A percentile compares a stretch with the other conserved stretches of the same genome.
Evolutionary conservation across 805 yeast genomes (phyloP).

Genomic region (Wickerhamiella parazyma): DNA sequence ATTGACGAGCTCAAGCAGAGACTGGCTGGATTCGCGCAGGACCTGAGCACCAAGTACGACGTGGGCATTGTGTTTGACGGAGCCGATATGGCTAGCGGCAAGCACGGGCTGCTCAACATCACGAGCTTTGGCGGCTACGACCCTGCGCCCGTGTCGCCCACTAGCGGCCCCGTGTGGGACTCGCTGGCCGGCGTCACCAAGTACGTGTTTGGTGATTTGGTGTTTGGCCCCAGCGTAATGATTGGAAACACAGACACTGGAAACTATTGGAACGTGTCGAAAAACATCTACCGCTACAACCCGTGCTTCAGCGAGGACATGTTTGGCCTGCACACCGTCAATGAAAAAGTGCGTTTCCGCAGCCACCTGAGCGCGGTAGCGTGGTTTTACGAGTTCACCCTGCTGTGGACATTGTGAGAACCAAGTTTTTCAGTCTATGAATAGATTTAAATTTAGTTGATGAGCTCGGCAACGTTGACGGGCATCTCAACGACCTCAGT

Average conservation of each 20-base stretch:
- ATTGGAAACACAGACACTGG: slow-evolving; percentile 60
- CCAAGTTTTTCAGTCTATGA: neutral
- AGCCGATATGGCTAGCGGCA: slow-evolving; percentile 1
- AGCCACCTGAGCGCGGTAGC: slow-evolving; percentile 36
- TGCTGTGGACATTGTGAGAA: slow-evolving; percentile 6
- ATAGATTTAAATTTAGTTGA: slow-evolving; percentile 15
- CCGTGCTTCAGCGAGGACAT: slow-evolving; percentile 25
- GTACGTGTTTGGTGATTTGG: slow-evolving; percentile 41
- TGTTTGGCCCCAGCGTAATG: slow-evolving; percentile 27
- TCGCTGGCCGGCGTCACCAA: slow-evolving; percentile 46
- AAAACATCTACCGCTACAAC: slow-evolving; percentile 44
- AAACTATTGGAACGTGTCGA: slow-evolving; percentile 46
- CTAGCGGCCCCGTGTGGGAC: slow-evolving; percentile 31
- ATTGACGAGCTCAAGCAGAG: slow-evolving; percentile 32
- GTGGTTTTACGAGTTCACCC: slow-evolving; percentile 23
- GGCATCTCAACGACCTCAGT: slow-evolving; percentile 94
- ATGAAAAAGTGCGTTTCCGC: slow-evolving; percentile 43
- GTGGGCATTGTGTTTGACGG: slow-evolving; percentile 29
- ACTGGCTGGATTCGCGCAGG: slow-evolving; percentile 26
- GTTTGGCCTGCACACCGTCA: slow-evolving; percentile 39
- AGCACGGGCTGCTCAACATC: slow-evolving; percentile 6
- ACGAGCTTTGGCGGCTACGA: slow-evolving; percentile 24
- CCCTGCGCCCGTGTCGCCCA: slow-evolving; percentile 39
- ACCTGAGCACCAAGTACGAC: slow-evolving; percentile 32
- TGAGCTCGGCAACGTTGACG: slow-evolving; percentile 29